phyloP scores from a whole-genome alignment of 805 yeast species.

The Metschnikowia corniflorae region DNA sequence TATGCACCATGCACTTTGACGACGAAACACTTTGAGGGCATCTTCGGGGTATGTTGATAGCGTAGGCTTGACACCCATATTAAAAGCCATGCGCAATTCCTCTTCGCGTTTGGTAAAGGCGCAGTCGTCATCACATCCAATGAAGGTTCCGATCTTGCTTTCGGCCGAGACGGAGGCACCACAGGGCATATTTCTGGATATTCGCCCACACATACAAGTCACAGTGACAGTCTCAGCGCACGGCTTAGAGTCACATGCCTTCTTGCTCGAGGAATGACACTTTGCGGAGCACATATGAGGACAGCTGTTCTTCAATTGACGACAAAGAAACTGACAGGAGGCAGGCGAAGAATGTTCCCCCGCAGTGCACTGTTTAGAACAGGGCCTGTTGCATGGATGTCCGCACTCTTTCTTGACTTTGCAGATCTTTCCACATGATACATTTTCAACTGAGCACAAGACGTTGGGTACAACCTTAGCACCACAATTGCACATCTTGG shows the following conservation, averaged over 20 bases:
- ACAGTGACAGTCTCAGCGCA: conserved; percentile 52
- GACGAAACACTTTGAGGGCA: conserved; percentile 44
- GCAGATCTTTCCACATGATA: conserved; percentile 55
- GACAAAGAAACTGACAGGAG: conserved; percentile 59
- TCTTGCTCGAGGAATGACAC: conserved; percentile 57
- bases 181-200: conserved; percentile 49
- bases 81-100: conserved; percentile 61
- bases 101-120: conserved; percentile 55
- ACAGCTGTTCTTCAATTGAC: conserved; percentile 49
- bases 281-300: conserved; percentile 61
- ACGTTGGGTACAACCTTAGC: conserved; percentile 52
- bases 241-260: conserved; percentile 47
- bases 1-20: conserved; percentile 67
- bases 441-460: conserved; percentile 64
- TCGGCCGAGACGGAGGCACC: conserved; percentile 42
- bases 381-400: conserved; percentile 49
- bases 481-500: conserved; percentile 63
- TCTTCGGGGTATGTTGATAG: conserved; percentile 43
- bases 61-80: conserved; percentile 17
- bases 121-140: conserved; percentile 74
- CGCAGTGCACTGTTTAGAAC: conserved; percentile 63
- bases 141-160: conserved; percentile 32
- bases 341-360: conserved; percentile 47
- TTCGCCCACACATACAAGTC: conserved; percentile 64
- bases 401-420: conserved; percentile 34